A percentile compares a stretch with the other conserved stretches of the same genome.
Conservation (phyloP, 2,329 filamentous ascomycete species). For the Aspergillus tanneri region DNA sequence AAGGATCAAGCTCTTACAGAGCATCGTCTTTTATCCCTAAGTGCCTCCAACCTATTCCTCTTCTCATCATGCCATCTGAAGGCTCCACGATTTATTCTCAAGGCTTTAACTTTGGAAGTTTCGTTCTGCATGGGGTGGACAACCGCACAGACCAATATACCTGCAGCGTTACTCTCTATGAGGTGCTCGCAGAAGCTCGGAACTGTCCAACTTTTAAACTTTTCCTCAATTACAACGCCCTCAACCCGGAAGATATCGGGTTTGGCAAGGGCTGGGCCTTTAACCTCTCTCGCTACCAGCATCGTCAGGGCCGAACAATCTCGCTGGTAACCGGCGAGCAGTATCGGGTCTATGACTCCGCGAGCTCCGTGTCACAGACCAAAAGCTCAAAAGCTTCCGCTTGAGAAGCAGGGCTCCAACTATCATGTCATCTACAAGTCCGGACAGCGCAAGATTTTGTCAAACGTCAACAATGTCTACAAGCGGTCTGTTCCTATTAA, state of each 20-base stretch:
- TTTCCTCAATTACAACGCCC: conserved; percentile 1
- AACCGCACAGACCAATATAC: conserved; percentile 11
- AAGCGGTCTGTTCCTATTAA: conserved; percentile 4
- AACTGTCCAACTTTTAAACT: conserved; percentile 11
- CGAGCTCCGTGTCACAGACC: conserved; percentile 4
- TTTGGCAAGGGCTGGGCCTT: conserved; percentile 10
- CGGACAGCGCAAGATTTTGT: conserved; percentile 4
- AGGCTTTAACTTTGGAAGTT: conserved; percentile 10
- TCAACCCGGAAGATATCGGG: conserved; percentile 1
- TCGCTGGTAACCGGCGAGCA: conserved; percentile 7
- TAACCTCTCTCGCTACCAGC: conserved; percentile 8
- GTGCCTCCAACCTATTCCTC: too few species aligned
- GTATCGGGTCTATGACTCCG: conserved; percentile 4
- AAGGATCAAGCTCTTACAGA: too few species aligned
- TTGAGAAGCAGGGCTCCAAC: neutral
- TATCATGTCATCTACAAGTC: conserved; percentile 9
- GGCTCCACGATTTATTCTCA: conserved; percentile 13
- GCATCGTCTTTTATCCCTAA: too few species aligned
- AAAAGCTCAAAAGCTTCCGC: conserved; percentile 10
- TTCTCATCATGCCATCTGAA: too few species aligned
- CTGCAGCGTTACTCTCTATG: conserved; percentile 5
- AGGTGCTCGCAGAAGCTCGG: conserved; percentile 1
- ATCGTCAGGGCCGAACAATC: conserved; percentile 3
- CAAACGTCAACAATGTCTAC: conserved; percentile 4
- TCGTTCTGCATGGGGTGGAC: conserved; percentile 9